Evolutionary conservation across 139 green algal species (phyloP), one percentile per base, ranked within the genome.

Genomic region (Chlamydomonas schloesseri): DNA sequence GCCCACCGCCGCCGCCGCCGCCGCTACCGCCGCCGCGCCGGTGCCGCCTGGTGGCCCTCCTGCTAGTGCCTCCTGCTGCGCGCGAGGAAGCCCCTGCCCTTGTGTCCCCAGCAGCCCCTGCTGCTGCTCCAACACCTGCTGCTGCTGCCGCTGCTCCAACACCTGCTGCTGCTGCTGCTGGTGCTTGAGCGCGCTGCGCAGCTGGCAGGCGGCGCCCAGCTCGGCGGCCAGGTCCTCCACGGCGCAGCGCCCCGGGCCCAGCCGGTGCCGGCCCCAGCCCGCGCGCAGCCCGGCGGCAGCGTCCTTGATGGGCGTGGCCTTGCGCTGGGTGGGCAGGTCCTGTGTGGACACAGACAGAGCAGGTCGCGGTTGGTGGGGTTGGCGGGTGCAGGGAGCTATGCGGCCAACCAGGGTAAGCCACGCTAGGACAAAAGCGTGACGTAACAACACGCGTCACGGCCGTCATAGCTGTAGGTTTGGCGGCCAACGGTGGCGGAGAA

Each of bases 241-340:
- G 10, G 73, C 77, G 31, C 64, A 21, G 34, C 62, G 62, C 42
- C n/a, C n/a, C n/a, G 42, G 6, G 42, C 42, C 42, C 28, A 73
- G 50, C 9, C 67, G 47, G 50, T 68, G 67, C 47, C 67, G 31
- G 5, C 67, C 79, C n/a, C n/a, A 36, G 4, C n/a, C n/a, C 10
- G 29, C 33, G 37, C 23, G 47, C 31, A 76, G 3, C 21, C 21
- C 13, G 3, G 42, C 2, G 18, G 20, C 34, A 10, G 26, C 10
- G 24, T 85, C 79, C 79, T 85, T 85, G 46, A 85, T 76, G 20
- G 79, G 79, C 13, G 79, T 85, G 17, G 78, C 78, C 36, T 72
- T 60, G 6, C 78, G 78, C 21, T n/a, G 8, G 0, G 15, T 5
- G 15, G 78, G 78, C 29, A 65, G 53, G 21, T 74, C 64, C 78